Percentiles rank a stretch among this genome's conserved stretches.
These are phyloP conservation scores for Pseudophaeomoniella oleicola DNA, from an alignment of 2,329 filamentous ascomycete species.

Conservation along the genomic window DNA sequence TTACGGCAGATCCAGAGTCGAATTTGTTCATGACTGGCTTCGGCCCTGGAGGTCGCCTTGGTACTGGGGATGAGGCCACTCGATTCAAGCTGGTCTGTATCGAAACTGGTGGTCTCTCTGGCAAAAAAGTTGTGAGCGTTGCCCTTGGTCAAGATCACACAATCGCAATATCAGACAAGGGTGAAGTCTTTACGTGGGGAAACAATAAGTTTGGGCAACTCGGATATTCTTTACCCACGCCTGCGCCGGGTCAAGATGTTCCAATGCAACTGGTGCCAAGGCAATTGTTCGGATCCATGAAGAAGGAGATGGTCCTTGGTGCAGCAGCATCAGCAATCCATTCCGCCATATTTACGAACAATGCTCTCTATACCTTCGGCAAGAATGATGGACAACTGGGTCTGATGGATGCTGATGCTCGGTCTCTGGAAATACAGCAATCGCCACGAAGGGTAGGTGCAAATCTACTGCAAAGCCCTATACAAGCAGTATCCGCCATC, in stretches of 20 bases:
- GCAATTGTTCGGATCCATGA: constrained; percentile 82
- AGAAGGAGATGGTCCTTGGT: constrained; percentile 68
- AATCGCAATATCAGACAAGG: constrained; percentile 67
- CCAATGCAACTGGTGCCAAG: constrained; percentile 68
- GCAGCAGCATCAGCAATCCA: constrained; percentile 82
- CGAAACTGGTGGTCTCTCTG: constrained; percentile 55
- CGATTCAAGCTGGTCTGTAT: constrained; percentile 76
- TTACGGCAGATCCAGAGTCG: constrained; percentile 74
- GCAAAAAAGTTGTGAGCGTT: constrained; percentile 61
- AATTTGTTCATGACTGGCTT: constrained; percentile 91
- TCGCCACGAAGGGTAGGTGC: constrained; percentile 78
- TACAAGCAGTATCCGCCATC: constrained; percentile 71
- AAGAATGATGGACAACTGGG: constrained; percentile 91
- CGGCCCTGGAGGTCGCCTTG: constrained; percentile 76
- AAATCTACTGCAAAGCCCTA: constrained; percentile 58
- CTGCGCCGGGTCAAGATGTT: constrained; percentile 59
- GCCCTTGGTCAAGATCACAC: constrained; percentile 86
- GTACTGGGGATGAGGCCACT: constrained; percentile 78
- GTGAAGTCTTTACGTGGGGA: constrained; percentile 93
- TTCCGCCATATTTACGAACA: constrained; percentile 72
- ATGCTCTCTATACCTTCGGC: constrained; percentile 81
- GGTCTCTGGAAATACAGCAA: constrained; percentile 71
- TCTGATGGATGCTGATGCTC: constrained; percentile 85
- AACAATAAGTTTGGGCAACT: constrained; percentile 75
- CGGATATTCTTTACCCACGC: constrained; percentile 61